Evolutionary conservation across 2,329 filamentous ascomycete species (phyloP), one percentile per base, ranked within the genome.

Genomic region (Sporothrix sp.): DNA sequence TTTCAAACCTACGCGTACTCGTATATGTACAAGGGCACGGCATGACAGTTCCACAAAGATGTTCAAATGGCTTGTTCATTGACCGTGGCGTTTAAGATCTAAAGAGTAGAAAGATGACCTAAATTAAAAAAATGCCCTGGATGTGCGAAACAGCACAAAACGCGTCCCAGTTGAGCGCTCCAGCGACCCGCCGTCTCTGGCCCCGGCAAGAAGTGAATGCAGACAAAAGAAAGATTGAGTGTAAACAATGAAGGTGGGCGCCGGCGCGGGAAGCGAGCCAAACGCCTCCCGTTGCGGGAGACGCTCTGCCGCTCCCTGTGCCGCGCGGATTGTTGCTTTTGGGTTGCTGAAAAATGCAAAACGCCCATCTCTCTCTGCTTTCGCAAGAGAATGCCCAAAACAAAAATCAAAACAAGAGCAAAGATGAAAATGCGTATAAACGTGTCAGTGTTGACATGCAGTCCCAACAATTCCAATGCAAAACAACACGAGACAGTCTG

Each of bases 141-240:
- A 25, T 27, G 25, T 9, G 20, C 13, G 14, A 39, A 40, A 39
- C 16, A 18, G 16, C 4, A 36, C 14, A 6, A 28, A 33, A 14
- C 6, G 10, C 16, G 18, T 23, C 4, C 43, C 27, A 25, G 20
- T 14, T 8, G 20, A 11, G 20, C n/a, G 18, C 13, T 8, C 21
- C 20, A 10, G 18, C 43, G 20, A 18, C 10, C 5, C 10, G 10
- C 10, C 25, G 25, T 28, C 25, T 14, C 18, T 14, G 38, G 20
- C 38, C 21, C 21, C 38, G 5, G 11, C 7, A 43, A 33, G 48
- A 50, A 43, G 48, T 14, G 30, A 36, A 49, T 28, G 30, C 20
- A 43, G 18, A 50, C 48, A 50, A 43, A 50, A 36, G 48, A 50
- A 43, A 50, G 14, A 4, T 25, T 14, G 20, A 40, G 4, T 7